Base-by-base conservation (phyloP, 495 filamentous ascomycete genomes). In the Clavariopsis aquatica region DNA sequence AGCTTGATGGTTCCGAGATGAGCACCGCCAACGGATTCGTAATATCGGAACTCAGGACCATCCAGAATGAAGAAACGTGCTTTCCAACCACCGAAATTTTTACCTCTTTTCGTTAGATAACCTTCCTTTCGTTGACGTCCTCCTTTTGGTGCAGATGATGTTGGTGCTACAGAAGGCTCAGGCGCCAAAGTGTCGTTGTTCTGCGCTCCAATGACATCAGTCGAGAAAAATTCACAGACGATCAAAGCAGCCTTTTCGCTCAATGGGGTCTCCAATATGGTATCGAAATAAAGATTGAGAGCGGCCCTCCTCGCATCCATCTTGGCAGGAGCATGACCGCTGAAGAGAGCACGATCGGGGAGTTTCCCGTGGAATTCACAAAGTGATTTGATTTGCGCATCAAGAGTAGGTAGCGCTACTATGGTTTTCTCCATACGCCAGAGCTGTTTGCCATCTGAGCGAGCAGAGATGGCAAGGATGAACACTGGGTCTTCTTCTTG, bases 1-100 rank as follows among this genome's bases (percentile, higher is more conserved):
- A 98, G 84, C 76, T 92, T 96, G 76, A 98, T 96, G 22, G 92
- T 93, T 10, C 94, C 94, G 53, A 98, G 78, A 73, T 96, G 90
- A 26, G 91, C 82, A 13, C 94, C 94, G 45, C 92, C 91, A 0
- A 89, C 90, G 2, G 86, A 83, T 74, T 98, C 94, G 71, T 91
- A 97, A 73, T 98, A 98, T 70, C 88, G 91, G 65, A 98, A 77
- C 36, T 91, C 82, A 17, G 95, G 90, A 1, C 92, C 92, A 70
- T 98, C 91, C 0, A 98, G 83, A 47, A 96, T 82, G 69, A 98
- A 98, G 73, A 90, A 98, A 57, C 94, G 83, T 17, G 91, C 91
- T 74, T 98, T 98, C 94, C 94, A 98, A n/a, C 94, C 94, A 24
- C 94, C 94, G 76, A 98, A 98, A 68, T 96, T 97, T 79, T 98